Base-by-base conservation (phyloP, 2,329 filamentous ascomycete species). In the Pestalotiopsis sp. region DNA sequence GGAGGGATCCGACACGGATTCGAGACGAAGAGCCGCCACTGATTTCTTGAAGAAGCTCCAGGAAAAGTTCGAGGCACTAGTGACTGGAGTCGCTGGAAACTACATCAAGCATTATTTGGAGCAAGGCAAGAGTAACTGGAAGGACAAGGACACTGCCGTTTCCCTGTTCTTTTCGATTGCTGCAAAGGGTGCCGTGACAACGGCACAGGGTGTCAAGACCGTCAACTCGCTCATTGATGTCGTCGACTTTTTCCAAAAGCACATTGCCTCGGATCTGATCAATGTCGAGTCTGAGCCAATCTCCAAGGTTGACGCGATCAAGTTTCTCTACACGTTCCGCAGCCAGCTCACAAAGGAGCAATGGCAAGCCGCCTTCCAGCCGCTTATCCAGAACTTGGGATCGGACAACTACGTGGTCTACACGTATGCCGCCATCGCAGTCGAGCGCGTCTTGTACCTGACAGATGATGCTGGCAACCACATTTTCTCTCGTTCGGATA, bases 141-240 rank as follows among this genome's bases (percentile, higher is more conserved):
- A 97, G 80, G 91, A 94, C 62, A 99, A 99, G 83, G 96, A 99
- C 76, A 98, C 95, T 0, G 96, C 96, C n/a, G 91, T 98, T 68
- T 98, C 98, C 76, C 88, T 99, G 17, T 99, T 97, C 84, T 90
- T 96, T 48, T 94, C 96, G 4, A 94, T 98, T 73, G 96, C 96
- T 17, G 94, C 94, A 55, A 97, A 97, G 82, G 96, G 96, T 66
- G 88, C 90, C 39, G 90, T 95, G 39, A 98, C 96, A 3, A 88
- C 94, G 7, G 92, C 90, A 0, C 93, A 97, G 74, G 96, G 97
- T 79, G 93, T 98, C 66, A 94, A 94, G 78, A 94, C 90, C 13
- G 93, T 96, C 70, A 99, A 98, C 79, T 85, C 88, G n/a, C 82
- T 92, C 52, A 91, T 98, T 72, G 91, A 97, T 74, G 92, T 99